Evolutionary conservation across 805 yeast species (phyloP), one percentile per base, ranked within the genome.

Genomic region (Saccharomycopsis javanensis): DNA sequence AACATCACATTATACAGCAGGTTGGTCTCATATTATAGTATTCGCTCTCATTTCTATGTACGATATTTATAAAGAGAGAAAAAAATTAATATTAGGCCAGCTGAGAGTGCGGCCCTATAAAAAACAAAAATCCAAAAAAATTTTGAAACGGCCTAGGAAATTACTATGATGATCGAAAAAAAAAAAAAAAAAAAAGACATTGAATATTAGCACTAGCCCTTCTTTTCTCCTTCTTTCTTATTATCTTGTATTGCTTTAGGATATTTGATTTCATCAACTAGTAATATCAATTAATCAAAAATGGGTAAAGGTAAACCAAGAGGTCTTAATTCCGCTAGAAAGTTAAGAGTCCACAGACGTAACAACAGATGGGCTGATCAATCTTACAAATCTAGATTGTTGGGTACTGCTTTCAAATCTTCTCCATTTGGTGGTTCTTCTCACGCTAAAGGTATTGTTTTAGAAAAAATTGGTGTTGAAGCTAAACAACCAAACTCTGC

Each of bases 401-500:
- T 94, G 76, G 99, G 99, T 72, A 94, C 99, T 71, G 97, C 97
- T 71, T 94, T 86, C 96, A 94, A 91, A 84, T 94, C 96, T 67
- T 94, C 99, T 74, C 99, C 99, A 79, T 94, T 94, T 75, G 98
- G 98, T 79, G 99, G 98, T 77, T 91, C 99, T 73, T 94, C 99
- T 71, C 99, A 94, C 88, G 99, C 99, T 74, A 92, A 92, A 83
- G 99, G 99, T 77, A 94, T 94, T 73, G 99, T 94, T 67, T 88
- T 94, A 76, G 99, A 94, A 84, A 94, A 94, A 81, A 86, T 92
- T 72, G 99, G 99, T 83, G 86, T 94, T 78, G 98, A 94, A 84
- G 96, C 99, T 77, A 94, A 94, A 82, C 99, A 94, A 84, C 99
- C 99, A 80, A 94, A 94, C 95, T 94, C 99, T 72, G 99, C 99